phyloP scores from a whole-genome alignment of 306 rosid species.

The Mucuna pruriens region DNA sequence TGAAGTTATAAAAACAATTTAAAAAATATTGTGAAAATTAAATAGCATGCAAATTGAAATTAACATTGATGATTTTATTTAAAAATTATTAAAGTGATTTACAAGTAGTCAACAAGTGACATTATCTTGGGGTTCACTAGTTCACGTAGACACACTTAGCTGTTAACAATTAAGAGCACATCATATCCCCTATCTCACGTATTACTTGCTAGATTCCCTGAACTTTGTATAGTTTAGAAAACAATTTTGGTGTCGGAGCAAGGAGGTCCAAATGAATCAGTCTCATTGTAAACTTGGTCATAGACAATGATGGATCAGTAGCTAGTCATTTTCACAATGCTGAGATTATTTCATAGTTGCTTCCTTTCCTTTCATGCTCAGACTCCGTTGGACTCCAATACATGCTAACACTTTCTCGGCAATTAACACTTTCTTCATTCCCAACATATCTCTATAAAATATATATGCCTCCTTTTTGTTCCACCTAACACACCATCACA shows the following conservation, averaged over 20 bases:
- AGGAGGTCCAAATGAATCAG: slow-evolving; percentile 8
- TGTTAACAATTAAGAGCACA: slow-evolving; percentile 45
- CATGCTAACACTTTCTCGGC: slow-evolving; percentile 28
- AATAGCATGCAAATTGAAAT: slow-evolving; percentile 15
- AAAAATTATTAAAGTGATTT: slow-evolving; percentile 20
- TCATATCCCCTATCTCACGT: slow-evolving; percentile 33
- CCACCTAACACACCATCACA: slow-evolving; percentile 33
- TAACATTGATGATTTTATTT: slow-evolving; percentile 11
- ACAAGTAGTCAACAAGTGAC: slow-evolving; percentile 44
- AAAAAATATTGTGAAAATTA: neutral
- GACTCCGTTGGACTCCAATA: slow-evolving; percentile 51
- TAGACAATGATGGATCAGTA: neutral
- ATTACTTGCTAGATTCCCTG: slow-evolving; percentile 22
- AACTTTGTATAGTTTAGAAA: neutral
- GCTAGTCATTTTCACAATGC: slow-evolving; percentile 47
- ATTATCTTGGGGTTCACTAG: slow-evolving; percentile 33
- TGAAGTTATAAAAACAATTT: no score
- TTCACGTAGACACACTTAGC: slow-evolving; percentile 50
- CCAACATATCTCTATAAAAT: neutral
- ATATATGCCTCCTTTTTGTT: neutral
- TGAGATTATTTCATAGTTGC: slow-evolving; percentile 38
- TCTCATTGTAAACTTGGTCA: slow-evolving; percentile 36
- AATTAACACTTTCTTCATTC: slow-evolving; percentile 13
- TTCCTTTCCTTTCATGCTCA: slow-evolving; percentile 51
- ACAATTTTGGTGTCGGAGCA: neutral